Conservation (phyloP, 2,329 filamentous ascomycete species). For the Penicillium verrucosum region DNA sequence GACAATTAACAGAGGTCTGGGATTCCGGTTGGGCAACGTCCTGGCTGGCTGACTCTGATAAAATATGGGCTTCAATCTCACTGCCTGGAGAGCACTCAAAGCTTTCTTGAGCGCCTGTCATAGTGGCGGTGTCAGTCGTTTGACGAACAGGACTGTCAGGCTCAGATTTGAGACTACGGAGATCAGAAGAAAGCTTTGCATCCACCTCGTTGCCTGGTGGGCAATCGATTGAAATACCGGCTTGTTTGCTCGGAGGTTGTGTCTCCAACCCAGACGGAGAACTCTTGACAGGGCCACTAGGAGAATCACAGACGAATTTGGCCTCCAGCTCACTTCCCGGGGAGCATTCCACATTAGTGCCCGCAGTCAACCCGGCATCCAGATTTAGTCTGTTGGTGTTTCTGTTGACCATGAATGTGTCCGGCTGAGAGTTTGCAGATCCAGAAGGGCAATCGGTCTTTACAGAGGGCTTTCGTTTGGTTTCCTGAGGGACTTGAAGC, state of each 20-base stretch:
- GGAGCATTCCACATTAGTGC: slow-evolving; percentile 9
- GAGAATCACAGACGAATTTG: slow-evolving; percentile 7
- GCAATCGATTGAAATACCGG: slow-evolving; percentile 6
- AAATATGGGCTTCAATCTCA: slow-evolving; percentile 11
- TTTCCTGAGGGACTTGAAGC: neutral
- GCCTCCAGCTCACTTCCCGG: slow-evolving; percentile 17
- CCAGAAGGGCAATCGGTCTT: slow-evolving; percentile 11
- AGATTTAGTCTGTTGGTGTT: neutral
- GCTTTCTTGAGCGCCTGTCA: neutral
- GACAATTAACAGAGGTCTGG: slow-evolving; percentile 8
- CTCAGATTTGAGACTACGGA: neutral
- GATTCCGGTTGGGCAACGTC: neutral
- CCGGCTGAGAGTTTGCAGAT: neutral
- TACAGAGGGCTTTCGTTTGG: slow-evolving; percentile 6
- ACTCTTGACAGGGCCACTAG: neutral
- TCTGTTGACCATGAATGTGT: neutral
- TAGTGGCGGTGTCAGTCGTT: neutral
- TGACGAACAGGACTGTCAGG: neutral
- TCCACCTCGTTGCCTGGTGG: slow-evolving; percentile 12
- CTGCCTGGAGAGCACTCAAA: slow-evolving; percentile 7
- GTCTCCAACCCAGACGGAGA: neutral
- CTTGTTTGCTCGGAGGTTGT: neutral
- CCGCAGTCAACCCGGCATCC: slow-evolving; percentile 1
- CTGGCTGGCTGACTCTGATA: neutral
- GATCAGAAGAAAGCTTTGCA: slow-evolving; percentile 5